Base-by-base conservation (phyloP, 805 yeast genomes). In the Kodamaea kaohsiungensis region DNA sequence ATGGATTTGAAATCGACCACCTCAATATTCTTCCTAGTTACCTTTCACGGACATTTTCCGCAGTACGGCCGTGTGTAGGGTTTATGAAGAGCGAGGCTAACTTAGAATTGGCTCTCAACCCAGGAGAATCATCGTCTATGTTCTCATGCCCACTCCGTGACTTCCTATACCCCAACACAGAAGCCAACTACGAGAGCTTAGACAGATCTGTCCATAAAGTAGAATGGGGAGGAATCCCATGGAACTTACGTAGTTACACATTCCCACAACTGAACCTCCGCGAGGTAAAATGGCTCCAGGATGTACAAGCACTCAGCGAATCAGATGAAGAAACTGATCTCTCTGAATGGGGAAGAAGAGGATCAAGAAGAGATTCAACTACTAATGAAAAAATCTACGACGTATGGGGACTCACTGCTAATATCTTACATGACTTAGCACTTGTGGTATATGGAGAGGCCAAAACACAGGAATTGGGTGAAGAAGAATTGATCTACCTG, bases 321-420 rank as follows among this genome's bases (percentile, higher is more conserved):
- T 76, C 86, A 0, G 86, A 83, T 33, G 82, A 80, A 9, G 86
- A 58, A 10, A 54, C 55, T 12, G 55, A 70, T 19, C 54, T 72
- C 25, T 51, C 60, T 4, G 51, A 45, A 12, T 76, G 79, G 79
- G 80, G 80, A 13, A 63, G 70, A 49, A 56, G 67, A 46, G 80
- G 80, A 2, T 63, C 76, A 8, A 61, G 79, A 48, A 57, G 76
- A 18, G 71, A 74, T 53, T 63, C 71, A 10, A 64, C 58, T 18
- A 66, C 79, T 59, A 64, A 82, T 66, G 73, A 70, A 45, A 75
- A 78, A 53, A 78, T 85, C 39, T 83, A 88, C 62, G 88, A 87
- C 62, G 85, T 89, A 3, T 88, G 95, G 96, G 96, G 96, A 0
- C 70, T 88, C 38, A 88, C 95, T 0, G 93, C 92, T 2, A 87